Base-by-base conservation (phyloP, 2,329 filamentous ascomycete genomes). In the Arthrinium phaeospermum region DNA sequence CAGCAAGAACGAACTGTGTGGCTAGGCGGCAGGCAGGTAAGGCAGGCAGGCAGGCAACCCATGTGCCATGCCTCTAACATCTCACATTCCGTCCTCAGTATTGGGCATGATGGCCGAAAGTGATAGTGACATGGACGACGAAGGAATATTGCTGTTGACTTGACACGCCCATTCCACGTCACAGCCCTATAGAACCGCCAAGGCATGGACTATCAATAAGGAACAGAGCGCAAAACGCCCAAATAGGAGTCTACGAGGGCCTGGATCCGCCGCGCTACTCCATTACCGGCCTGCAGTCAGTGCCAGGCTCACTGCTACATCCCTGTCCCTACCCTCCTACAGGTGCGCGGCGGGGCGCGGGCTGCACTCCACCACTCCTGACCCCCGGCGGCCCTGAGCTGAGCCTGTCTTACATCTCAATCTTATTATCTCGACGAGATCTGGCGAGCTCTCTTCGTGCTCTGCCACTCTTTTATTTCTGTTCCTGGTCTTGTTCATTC, bases 391-490 rank as follows among this genome's bases (percentile, higher is more conserved):
- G 57, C 57, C 30, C 34, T 41, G 57, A 64, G 57, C 57, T 64
- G 57, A 64, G 41, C 57, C 57, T 64, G 57, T 64, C 57, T 64
- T 64, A 64, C 57, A 64, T 64, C 57, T 64, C 57, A 64, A 37
- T 64, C 57, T 64, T 64, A 64, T 41, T 64, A 64, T 64, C 57
- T 64, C 30, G 57, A 64, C 30, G 34, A 64, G 57, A n/a, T 30
- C 57, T n/a, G 57, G 57, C 57, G 57, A 64, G 57, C 57, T 64
- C 34, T 64, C 57, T 64, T 41, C 19, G 22, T 64, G 57, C 57
- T 64, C 57, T 64, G 57, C 57, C 57, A 16, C 57, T 41, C 57
- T n/a, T 64, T n/a, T 6, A 24, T 19, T n/a, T n/a, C 41, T 19
- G 22, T 24, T 41, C 7, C 34, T 64, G 57, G 34, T 37, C 27